Base-by-base conservation (phyloP, 305 asterid genomes). In the Plantago coronopus region DNA sequence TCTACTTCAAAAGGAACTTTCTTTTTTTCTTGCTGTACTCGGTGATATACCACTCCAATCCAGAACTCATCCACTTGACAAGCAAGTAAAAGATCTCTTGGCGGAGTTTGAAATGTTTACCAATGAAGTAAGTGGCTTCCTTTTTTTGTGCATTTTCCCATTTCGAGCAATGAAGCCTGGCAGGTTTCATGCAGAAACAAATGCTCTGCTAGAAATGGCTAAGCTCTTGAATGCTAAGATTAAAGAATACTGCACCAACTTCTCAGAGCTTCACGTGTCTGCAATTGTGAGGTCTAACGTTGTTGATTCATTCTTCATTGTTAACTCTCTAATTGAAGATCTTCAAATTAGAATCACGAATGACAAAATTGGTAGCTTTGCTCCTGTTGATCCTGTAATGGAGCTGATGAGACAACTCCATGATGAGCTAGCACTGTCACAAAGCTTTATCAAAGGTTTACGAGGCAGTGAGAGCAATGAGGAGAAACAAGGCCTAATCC, bases 321-420 rank as follows among this genome's bases (percentile, higher is more conserved):
- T 61, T 14, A 68, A 56, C 38, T 65, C 65, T 27, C 45, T 71
- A 14, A 22, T 61, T 49, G 38, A 55, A n/a, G 57, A 65, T 48
- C 68, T 71, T 13, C 17, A 56, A n/a, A 3, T 22, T 9, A 9
- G 34, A 3, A 34, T 56, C 3, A 31, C 7, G 38, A 37, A 12
- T 9, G 23, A 31, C 1, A 11, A 0, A 18, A 12, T 37, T 1
- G 2, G 38, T 31, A 31, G 0, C 13, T 17, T 18, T 7, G 11
- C 13, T 8, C 17, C 19, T 17, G 19, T 15, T 45, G 63, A 55
- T 18, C 9, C 21, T 31, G 1, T 20, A 20, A 45, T 59, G 57
- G 72, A 61, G 13, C 68, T 48, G 15, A 0, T 72, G 34, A 22
- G 57, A 43, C 11, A 34, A 4, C 18, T 74, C 22, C 61, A 48